Conservation (phyloP, 192 early-diverging fungal species). For the Rhizophagus sp. region DNA sequence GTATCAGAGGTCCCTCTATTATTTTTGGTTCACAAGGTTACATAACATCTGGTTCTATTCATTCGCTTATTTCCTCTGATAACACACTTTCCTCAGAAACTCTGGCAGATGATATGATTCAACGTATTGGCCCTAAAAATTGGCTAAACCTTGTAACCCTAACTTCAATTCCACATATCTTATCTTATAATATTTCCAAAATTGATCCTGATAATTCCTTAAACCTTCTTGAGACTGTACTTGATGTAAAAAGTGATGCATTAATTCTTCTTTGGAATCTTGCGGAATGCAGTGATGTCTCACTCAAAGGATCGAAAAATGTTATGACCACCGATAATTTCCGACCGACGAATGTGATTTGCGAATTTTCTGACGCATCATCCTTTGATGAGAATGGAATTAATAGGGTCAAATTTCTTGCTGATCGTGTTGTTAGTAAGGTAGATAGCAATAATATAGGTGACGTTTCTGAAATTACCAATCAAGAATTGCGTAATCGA, state of each 20-base stretch:
- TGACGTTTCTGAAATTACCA: neutral
- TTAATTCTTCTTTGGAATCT: conserved; percentile 2
- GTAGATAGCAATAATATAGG: neutral
- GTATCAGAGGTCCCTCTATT: neutral
- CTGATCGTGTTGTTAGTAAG: neutral
- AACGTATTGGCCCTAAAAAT: conserved; percentile 9
- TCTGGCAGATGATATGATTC: neutral
- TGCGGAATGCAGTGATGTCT: neutral
- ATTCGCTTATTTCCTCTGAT: neutral
- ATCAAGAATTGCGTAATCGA: neutral
- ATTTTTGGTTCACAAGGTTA: neutral
- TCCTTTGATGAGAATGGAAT: neutral
- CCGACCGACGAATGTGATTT: neutral
- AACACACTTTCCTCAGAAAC: neutral
- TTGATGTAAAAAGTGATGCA: neutral
- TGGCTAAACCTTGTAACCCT: neutral
- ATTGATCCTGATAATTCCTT: conserved; percentile 6
- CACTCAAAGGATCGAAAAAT: neutral
- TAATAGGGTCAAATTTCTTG: neutral
- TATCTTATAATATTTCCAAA: neutral
- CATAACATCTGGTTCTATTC: neutral
- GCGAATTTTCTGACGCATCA: neutral
- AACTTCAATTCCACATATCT: neutral
- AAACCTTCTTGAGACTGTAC: neutral
- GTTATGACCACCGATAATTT: neutral